Base-by-base conservation (phyloP, 2,329 filamentous ascomycete genomes). In the Sclerotinia trifoliorum region DNA sequence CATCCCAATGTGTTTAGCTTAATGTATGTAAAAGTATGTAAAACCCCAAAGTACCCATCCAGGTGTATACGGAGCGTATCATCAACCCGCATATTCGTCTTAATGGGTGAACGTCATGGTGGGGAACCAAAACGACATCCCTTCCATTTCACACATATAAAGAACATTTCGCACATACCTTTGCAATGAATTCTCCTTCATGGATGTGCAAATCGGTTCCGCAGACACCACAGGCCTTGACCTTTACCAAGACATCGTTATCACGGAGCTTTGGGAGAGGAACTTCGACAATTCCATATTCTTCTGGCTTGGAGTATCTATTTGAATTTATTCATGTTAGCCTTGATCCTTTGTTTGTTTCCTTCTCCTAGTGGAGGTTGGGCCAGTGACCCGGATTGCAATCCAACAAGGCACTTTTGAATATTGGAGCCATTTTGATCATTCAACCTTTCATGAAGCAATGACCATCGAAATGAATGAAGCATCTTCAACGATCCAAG, bases 171-270 rank as follows among this genome's bases (percentile, higher is more conserved):
- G 44, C 60, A 68, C 79, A 69, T 78, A 83, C 81, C 79, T 83
- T 83, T 74, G 82, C 82, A 74, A 84, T 80, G 73, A 91, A 91
- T 79, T 90, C 88, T 75, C 88, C 89, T 77, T 90, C 86, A 75
- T 90, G 88, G 74, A 88, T 88, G 75, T 88, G 86, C 77, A 81
- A 71, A 71, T 74, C 74, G 67, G 79, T 80, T 71, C 79, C 79
- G 62, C 76, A 88, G 70, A 88, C 85, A 80, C 86, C 86, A 73
- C 85, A 88, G 67, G 85, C 88, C 79, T 89, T 89, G 75, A 90
- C 87, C 79, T 90, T 88, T 79, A 89, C 79, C 80, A 83, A 74
- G 66, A 74, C 70, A 56, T 74, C 74, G 58, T 72, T 71, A 54
- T 73, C 70, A 68, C 72, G 75, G 70, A 76, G 69, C 74, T 72